Evolutionary conservation across 176 grass and related monocot species (phyloP).

Genomic region (Cenchrus fungigraminus): DNA sequence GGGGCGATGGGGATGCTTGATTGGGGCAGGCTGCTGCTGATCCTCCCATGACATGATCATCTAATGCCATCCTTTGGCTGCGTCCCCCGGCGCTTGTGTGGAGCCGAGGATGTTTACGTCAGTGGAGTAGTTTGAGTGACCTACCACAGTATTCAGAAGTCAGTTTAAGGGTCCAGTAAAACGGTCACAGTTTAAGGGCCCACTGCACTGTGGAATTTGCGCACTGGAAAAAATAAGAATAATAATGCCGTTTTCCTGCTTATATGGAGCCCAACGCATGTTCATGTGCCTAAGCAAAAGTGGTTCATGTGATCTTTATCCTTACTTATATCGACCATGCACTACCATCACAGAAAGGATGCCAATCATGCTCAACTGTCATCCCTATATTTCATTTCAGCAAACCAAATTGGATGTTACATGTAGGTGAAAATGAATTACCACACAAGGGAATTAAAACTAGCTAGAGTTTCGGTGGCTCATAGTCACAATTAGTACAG

Average conservation of each 20-base stretch:
- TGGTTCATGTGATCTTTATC: constrained; percentile 20
- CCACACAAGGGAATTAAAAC: not conserved
- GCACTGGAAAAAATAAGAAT: not conserved
- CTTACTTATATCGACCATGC: not conserved
- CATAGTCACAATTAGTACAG: constrained; percentile 17
- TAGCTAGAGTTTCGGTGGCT: constrained; percentile 19
- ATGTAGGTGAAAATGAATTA: not conserved
- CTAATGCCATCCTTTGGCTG: constrained; percentile 39
- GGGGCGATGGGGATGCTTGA: constrained; percentile 3
- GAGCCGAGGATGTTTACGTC: constrained; percentile 31
- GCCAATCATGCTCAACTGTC: not conserved
- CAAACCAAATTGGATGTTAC: not conserved
- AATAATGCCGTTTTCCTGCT: not conserved
- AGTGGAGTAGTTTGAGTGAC: constrained; percentile 28
- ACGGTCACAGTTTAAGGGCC: not conserved
- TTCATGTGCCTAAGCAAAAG: constrained; percentile 35
- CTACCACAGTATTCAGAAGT: constrained; percentile 26
- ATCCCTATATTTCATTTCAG: not conserved
- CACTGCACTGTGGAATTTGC: not conserved
- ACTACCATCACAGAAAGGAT: not conserved
- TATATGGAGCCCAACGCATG: constrained; percentile 30
- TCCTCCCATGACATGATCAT: constrained; percentile 54
- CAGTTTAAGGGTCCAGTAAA: constrained; percentile 22
- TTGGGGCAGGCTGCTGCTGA: constrained; percentile 32
- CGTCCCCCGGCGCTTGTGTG: constrained; percentile 6